Evolutionary conservation across 495 filamentous ascomycete genomes (phyloP).

Genomic region (Hypoxylon crocopeplum): DNA sequence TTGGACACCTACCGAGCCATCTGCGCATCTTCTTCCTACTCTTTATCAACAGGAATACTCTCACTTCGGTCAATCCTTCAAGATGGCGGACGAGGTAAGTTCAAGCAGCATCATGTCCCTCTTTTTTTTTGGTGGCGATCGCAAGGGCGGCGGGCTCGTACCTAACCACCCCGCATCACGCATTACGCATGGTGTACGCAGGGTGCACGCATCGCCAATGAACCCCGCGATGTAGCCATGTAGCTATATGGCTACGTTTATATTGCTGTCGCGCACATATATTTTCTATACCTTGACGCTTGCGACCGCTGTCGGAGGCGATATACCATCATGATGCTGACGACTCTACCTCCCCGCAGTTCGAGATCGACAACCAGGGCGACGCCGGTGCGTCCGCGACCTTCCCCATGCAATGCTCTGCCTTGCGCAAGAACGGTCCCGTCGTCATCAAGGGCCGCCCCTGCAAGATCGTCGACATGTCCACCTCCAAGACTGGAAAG

Average conservation of each 20-base stretch:
- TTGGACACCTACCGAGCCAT: constrained; percentile 34
- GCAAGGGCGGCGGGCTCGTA: constrained; percentile 29
- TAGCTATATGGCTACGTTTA: too few species aligned
- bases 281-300: too few species aligned
- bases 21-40: constrained; percentile 39
- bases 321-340: constrained; percentile 28
- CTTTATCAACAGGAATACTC: constrained; percentile 34
- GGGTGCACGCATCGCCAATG: constrained; percentile 31
- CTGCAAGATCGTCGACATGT: constrained; percentile 99
- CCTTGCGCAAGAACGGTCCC: constrained; percentile 96
- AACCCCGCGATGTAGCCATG: constrained; percentile 24
- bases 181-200: constrained; percentile 24
- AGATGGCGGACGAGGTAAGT: constrained; percentile 57
- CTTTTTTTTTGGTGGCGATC: constrained; percentile 22
- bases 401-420: constrained; percentile 98
- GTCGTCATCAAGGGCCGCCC: constrained; percentile 98
- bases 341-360: constrained; percentile 55
- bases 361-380: constrained; percentile 90
- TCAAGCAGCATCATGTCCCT: constrained; percentile 2
- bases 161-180: constrained; percentile 27
- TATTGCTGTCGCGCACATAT: too few species aligned
- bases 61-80: constrained; percentile 48
- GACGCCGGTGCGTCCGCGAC: constrained; percentile 94
- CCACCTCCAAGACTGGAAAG: constrained; percentile 99
- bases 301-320: constrained; percentile 3